Conservation (phyloP, 306 rosid species). For the Sindora glabra region DNA sequence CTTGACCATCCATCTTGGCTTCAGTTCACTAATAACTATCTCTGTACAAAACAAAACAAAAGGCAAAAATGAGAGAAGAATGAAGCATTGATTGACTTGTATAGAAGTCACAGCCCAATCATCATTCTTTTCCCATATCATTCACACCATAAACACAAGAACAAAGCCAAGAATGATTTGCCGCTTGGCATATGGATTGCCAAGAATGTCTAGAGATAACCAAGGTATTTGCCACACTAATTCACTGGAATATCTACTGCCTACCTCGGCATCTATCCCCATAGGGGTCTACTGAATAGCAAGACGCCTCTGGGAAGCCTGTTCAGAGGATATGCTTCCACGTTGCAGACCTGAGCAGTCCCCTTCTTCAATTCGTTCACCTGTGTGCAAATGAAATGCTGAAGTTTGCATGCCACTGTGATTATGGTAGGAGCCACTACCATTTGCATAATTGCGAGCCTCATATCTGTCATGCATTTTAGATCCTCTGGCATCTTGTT, state of each 20-base stretch:
- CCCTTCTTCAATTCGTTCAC: slow-evolving; percentile 66
- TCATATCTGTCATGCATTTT: slow-evolving; percentile 15
- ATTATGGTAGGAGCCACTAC: slow-evolving; percentile 37
- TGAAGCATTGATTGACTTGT: slow-evolving; percentile 36
- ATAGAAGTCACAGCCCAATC: slow-evolving; percentile 30
- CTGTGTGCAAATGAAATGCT: slow-evolving; percentile 33
- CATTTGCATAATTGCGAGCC: slow-evolving; percentile 39
- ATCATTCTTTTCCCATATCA: slow-evolving; percentile 33
- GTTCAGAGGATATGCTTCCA: slow-evolving; percentile 48
- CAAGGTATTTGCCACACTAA: slow-evolving; percentile 27
- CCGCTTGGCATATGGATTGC: slow-evolving; percentile 61
- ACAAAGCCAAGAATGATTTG: slow-evolving; percentile 99
- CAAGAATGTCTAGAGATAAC: slow-evolving; percentile 42
- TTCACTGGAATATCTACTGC: slow-evolving; percentile 29
- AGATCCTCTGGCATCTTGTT: slow-evolving; percentile 39
- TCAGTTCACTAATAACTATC: slow-evolving; percentile 43
- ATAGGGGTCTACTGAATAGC: slow-evolving; percentile 57
- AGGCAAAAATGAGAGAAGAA: slow-evolving; percentile 35
- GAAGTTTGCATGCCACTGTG: slow-evolving; percentile 52
- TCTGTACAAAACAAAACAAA: slow-evolving; percentile 68
- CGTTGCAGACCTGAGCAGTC: slow-evolving; percentile 60
- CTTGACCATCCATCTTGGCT: slow-evolving; percentile 26
- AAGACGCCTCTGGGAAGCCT: slow-evolving; percentile 61
- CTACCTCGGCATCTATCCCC: slow-evolving; percentile 34
- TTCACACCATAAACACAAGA: slow-evolving; percentile 45